Conservation (phyloP, 352 stramenopile species). For the Phytophthora niederhauseri region DNA sequence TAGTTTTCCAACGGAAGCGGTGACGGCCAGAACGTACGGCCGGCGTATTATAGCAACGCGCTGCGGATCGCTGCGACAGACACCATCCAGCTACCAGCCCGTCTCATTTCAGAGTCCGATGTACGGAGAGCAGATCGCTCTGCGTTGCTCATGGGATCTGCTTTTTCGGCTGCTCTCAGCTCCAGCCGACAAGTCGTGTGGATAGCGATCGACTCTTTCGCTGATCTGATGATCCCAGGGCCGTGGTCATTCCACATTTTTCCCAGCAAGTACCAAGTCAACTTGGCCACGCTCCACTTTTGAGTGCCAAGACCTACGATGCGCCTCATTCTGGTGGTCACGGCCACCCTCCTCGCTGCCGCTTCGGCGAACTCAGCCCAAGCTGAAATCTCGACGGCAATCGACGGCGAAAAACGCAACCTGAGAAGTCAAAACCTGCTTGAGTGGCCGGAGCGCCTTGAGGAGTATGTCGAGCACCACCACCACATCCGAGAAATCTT, state of each 20-base stretch:
- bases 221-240: not conserved
- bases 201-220: not conserved
- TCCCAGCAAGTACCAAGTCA: conserved; percentile 1
- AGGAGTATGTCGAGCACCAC: conserved; percentile 23
- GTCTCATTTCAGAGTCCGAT: conserved; percentile 10
- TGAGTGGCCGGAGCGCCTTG: conserved; percentile 12
- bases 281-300: not conserved
- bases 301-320: conserved; percentile 3
- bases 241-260: conserved; percentile 8
- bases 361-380: not conserved
- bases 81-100: not conserved
- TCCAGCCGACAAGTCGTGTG: not conserved
- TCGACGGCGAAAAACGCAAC: conserved; percentile 2
- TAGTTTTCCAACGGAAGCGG: not conserved
- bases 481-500: conserved; percentile 20
- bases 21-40: not conserved
- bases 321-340: conserved; percentile 8
- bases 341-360: not conserved
- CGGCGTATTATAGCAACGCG: no score
- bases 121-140: conserved; percentile 1
- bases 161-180: not conserved
- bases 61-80: not conserved
- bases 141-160: conserved; percentile 22
- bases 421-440: conserved; percentile 19
- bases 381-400: not conserved